phyloP scores from a whole-genome alignment of 2,329 filamentous ascomycete genomes.

The Hypoxylon rubiginosum region DNA sequence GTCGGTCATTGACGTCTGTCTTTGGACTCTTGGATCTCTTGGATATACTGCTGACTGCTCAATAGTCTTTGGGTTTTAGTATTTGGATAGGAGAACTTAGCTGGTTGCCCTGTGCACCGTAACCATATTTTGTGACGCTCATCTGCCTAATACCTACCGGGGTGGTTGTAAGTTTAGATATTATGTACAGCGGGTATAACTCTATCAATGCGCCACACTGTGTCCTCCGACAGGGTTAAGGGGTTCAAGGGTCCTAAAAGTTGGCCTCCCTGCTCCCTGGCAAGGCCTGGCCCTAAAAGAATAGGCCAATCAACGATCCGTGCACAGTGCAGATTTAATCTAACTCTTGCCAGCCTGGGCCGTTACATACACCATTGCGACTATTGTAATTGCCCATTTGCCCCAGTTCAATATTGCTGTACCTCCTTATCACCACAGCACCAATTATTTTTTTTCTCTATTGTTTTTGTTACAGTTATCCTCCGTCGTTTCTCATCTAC shows the following conservation, averaged over 20 bases:
- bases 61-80: not conserved
- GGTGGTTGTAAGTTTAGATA: not conserved
- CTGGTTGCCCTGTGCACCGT: conserved; percentile 37
- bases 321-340: conserved; percentile 36
- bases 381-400: not conserved
- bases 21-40: not conserved
- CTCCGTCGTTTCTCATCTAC: conserved; percentile 8
- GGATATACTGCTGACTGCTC: not conserved
- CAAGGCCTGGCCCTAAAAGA: conserved; percentile 3
- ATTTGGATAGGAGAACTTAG: not conserved
- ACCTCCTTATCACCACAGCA: conserved; percentile 8
- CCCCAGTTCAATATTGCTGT: not conserved
- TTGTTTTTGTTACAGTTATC: conserved; percentile 25
- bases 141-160: no score
- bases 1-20: not conserved
- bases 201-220: conserved; percentile 19
- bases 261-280: conserved; percentile 20
- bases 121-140: conserved; percentile 29
- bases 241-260: conserved; percentile 20
- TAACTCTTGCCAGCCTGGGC: conserved; percentile 1
- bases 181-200: not conserved
- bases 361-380: not conserved
- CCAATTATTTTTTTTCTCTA: conserved; percentile 24
- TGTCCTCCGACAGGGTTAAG: conserved; percentile 20
- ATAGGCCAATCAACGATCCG: conserved; percentile 35